Percentiles rank a stretch among this genome's conserved stretches.
phyloP scores from a whole-genome alignment of 805 yeast genomes.

The Saturnispora hagleri region DNA sequence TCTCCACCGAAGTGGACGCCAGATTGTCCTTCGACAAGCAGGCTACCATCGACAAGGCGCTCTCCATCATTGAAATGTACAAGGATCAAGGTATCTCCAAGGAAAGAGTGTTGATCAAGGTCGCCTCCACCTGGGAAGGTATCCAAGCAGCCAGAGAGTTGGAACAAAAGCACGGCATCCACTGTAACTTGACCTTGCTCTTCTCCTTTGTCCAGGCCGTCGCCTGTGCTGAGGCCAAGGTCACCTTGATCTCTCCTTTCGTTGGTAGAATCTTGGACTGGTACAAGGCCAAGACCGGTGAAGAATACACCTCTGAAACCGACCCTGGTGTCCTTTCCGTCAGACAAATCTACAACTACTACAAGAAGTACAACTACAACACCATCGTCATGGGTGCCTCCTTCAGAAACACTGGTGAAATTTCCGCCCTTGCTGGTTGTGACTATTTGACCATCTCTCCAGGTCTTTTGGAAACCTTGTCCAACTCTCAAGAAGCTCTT shows the following conservation, averaged over 20 bases:
- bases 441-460: conserved; percentile 96
- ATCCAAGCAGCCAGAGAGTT: conserved; percentile 96
- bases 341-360: conserved; percentile 85
- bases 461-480: conserved; percentile 77
- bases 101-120: conserved; percentile 89
- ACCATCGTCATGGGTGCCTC: conserved; percentile 99
- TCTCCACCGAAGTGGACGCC: conserved; percentile 98
- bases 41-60: conserved; percentile 89
- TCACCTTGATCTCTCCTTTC: conserved; percentile 95
- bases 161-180: conserved; percentile 84
- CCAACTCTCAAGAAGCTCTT: conserved; percentile 66
- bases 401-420: conserved; percentile 94
- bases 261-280: conserved; percentile 99
- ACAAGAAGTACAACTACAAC: conserved; percentile 92
- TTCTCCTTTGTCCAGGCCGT: conserved; percentile 97
- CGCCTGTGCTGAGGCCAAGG: conserved; percentile 96
- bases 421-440: conserved; percentile 93
- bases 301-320: conserved; percentile 65
- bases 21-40: conserved; percentile 93
- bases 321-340: conserved; percentile 98
- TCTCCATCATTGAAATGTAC: conserved; percentile 82
- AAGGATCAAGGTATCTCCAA: conserved; percentile 74
- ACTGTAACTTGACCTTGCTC: conserved; percentile 89
- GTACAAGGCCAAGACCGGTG: conserved; percentile 91
- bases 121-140: conserved; percentile 99